Percentiles rank a stretch among this genome's conserved stretches.
Conservation (phyloP, 2,329 filamentous ascomycete genomes). For the Monosporascus cannonballus region DNA sequence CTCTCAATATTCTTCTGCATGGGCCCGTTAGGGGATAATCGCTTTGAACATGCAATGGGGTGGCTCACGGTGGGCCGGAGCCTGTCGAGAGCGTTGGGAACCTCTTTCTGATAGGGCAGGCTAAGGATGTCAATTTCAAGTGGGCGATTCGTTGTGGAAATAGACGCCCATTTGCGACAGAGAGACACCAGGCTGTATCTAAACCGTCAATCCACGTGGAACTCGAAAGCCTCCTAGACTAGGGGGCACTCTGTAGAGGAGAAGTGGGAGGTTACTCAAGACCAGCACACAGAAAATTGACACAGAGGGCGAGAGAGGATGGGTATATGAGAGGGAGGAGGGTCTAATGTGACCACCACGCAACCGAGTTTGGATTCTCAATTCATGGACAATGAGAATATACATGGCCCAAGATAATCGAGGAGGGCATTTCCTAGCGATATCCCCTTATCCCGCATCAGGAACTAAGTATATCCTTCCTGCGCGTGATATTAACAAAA, state of each 20-base stretch:
- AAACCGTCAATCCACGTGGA: slow-evolving; percentile 8
- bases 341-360: slow-evolving; percentile 1
- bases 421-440: slow-evolving; percentile 4
- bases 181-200: slow-evolving; percentile 27
- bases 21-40: slow-evolving; percentile 32
- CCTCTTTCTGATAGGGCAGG: slow-evolving; percentile 38
- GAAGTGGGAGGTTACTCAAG: slow-evolving; percentile 3
- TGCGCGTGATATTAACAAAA: slow-evolving; percentile 3
- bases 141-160: slow-evolving; percentile 34
- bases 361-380: neutral
- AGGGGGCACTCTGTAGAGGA: neutral
- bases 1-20: slow-evolving; percentile 28
- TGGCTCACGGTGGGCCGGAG: slow-evolving; percentile 34
- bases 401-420: slow-evolving; percentile 9
- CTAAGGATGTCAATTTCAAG: slow-evolving; percentile 30
- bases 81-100: slow-evolving; percentile 25
- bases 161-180: slow-evolving; percentile 38
- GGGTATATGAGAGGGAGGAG: slow-evolving; percentile 17
- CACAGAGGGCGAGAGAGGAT: slow-evolving; percentile 11
- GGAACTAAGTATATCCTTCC: slow-evolving; percentile 8
- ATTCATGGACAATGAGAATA: neutral
- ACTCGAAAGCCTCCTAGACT: slow-evolving; percentile 8
- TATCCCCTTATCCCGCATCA: slow-evolving; percentile 8
- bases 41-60: slow-evolving; percentile 31
- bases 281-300: slow-evolving; percentile 1